Conservation (phyloP, 768 basidiomycete species). For the Amanita brunnescens region DNA sequence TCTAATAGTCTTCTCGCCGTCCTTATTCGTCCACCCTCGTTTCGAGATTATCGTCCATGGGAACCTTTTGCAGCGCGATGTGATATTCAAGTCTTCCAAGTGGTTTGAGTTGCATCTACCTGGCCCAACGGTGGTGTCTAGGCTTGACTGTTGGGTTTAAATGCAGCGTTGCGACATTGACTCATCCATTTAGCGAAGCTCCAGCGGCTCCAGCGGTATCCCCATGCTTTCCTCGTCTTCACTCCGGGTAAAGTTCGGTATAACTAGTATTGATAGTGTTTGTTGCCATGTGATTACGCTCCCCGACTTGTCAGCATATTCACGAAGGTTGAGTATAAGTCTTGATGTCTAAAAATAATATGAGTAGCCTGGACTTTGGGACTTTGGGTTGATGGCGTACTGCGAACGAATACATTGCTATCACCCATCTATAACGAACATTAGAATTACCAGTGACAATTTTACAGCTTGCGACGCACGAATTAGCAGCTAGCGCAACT, state of each 20-base stretch:
- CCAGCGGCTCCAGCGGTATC: neutral
- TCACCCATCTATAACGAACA: neutral
- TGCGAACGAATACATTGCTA: slow-evolving; percentile 3
- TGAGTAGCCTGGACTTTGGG: neutral
- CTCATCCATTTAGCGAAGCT: neutral
- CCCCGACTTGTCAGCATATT: neutral
- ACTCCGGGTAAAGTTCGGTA: neutral
- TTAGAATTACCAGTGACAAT: neutral
- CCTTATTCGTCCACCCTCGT: too few relatives aligned
- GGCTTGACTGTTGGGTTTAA: too few relatives aligned
- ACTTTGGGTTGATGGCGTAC: neutral
- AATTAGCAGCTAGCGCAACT: neutral
- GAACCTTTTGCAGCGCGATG: too few relatives aligned
- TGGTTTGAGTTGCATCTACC: too few relatives aligned
- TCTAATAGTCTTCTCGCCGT: too few relatives aligned
- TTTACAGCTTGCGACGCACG: neutral
- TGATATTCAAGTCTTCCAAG: too few relatives aligned
- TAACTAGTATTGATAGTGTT: neutral
- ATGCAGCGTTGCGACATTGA: too few relatives aligned
- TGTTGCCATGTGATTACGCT: neutral
- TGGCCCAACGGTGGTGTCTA: too few relatives aligned
- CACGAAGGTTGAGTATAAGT: slow-evolving; percentile 4
- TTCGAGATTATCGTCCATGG: too few relatives aligned
- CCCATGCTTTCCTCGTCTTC: neutral
- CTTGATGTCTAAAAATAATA: neutral